Evolutionary conservation across 2,329 filamentous ascomycete species (phyloP).

Genomic region (Neocatenulostroma microsporum): DNA sequence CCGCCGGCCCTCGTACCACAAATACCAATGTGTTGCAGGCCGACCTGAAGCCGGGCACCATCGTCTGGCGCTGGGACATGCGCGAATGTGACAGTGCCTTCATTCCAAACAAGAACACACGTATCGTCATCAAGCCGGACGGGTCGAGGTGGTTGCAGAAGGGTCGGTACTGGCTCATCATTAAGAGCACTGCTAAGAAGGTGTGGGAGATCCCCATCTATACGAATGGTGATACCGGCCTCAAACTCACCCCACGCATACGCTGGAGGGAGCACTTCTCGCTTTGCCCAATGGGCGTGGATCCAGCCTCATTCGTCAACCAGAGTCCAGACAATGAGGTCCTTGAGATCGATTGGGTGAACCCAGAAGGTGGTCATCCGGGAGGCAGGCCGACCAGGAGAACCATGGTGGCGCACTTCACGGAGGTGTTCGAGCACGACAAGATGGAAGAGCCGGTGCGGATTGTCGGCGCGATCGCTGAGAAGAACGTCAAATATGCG

Average conservation of each 20-base stretch:
- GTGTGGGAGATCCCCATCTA: slow-evolving; percentile 5
- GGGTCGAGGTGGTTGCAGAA: background rate
- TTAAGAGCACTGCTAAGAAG: background rate
- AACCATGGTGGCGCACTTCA: slow-evolving; percentile 5
- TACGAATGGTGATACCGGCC: slow-evolving; percentile 5
- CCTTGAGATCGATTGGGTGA: slow-evolving; percentile 1
- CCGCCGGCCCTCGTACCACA: no score
- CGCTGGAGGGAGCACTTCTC: slow-evolving; percentile 1
- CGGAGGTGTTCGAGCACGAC: background rate
- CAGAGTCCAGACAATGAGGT: slow-evolving; percentile 1
- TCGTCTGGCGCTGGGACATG: slow-evolving; percentile 4
- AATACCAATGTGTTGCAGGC: background rate
- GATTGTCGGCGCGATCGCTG: slow-evolving; percentile 1
- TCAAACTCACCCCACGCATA: background rate
- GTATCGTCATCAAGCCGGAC: background rate
- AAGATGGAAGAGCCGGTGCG: background rate
- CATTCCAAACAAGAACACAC: slow-evolving; percentile 1
- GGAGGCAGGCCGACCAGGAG: background rate
- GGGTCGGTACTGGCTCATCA: background rate
- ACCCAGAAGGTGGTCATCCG: background rate
- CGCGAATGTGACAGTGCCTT: background rate
- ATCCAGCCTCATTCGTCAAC: background rate
- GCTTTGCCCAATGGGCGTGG: background rate
- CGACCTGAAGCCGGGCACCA: slow-evolving; percentile 2
- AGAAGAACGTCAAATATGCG: background rate